Percentiles rank a stretch among this genome's conserved stretches.
Evolutionary conservation across 163 green algal species (phyloP).

Genomic region (Smithsoniella earleae): DNA sequence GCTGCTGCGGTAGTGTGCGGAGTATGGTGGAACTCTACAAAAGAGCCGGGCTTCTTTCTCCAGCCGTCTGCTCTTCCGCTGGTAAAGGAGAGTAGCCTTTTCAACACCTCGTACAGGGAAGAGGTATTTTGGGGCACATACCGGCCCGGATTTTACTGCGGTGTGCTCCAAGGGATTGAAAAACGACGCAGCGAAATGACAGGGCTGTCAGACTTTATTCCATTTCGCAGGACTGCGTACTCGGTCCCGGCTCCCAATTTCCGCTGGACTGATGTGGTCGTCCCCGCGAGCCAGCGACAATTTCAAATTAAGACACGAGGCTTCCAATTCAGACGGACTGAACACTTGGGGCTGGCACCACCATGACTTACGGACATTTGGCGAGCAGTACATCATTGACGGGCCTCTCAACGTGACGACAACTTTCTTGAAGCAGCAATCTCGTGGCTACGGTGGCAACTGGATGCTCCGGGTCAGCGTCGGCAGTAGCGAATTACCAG

Average conservation of each 20-base stretch:
- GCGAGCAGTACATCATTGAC: slow-evolving; percentile 4
- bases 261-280: background rate
- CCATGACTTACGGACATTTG: background rate
- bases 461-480: slow-evolving; percentile 6
- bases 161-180: background rate
- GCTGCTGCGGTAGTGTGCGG: background rate
- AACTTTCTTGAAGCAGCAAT: background rate
- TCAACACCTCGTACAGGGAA: slow-evolving; percentile 15
- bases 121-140: slow-evolving; percentile 1
- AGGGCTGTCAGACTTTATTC: too few relatives aligned
- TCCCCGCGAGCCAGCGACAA: background rate
- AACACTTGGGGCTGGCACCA: background rate
- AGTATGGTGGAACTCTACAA: background rate
- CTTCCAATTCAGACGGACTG: background rate
- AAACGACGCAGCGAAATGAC: too few relatives aligned
- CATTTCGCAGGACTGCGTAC: background rate
- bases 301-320: background rate
- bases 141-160: background rate
- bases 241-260: background rate
- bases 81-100: background rate
- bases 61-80: background rate
- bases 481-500: background rate
- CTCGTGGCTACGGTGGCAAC: slow-evolving; percentile 3
- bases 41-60: background rate
- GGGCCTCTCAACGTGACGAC: background rate